These are phyloP conservation scores for Chlorophyllum brunneum DNA, from an alignment of 768 basidiomycete genomes.

Conservation along the genomic window DNA sequence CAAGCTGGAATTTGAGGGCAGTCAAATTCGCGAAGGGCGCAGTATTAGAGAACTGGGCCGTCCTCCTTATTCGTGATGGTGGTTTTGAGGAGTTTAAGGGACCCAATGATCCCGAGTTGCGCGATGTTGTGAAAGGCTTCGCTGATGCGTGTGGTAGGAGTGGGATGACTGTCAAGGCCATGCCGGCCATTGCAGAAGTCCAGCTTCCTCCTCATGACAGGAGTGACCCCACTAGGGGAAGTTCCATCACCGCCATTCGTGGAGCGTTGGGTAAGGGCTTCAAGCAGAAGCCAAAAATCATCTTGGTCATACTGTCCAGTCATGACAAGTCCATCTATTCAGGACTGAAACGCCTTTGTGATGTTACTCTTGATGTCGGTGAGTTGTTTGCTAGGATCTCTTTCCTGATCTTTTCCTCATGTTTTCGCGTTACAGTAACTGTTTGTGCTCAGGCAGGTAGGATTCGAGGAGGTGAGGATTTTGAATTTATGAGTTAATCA, in stretches of 20 bases:
- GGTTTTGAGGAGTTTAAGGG: conserved; percentile 54
- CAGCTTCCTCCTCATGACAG: conserved; percentile 47
- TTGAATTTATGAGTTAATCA: conserved; percentile 16
- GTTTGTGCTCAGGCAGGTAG: conserved; percentile 74
- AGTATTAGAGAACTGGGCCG: conserved; percentile 57
- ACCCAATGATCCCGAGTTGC: conserved; percentile 50
- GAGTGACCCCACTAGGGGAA: conserved; percentile 49
- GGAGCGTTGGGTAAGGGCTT: conserved; percentile 32
- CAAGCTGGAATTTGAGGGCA: conserved; percentile 72
- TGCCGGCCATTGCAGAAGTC: conserved; percentile 36
- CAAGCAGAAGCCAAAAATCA: conserved; percentile 46
- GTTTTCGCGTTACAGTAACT: conserved; percentile 37
- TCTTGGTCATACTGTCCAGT: conserved; percentile 64
- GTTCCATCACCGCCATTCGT: conserved; percentile 45
- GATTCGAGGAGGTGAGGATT: conserved; percentile 48
- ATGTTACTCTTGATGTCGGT: conserved; percentile 59
- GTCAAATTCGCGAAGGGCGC: conserved; percentile 62
- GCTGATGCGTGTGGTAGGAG: conserved; percentile 55
- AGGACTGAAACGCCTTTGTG: conserved; percentile 70
- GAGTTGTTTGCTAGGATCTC: conserved; percentile 13
- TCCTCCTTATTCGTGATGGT: conserved; percentile 64
- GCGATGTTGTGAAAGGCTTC: conserved; percentile 46
- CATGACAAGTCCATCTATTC: conserved; percentile 76
- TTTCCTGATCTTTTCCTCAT: not conserved
- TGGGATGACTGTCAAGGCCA: conserved; percentile 51